Evolutionary conservation across 495 filamentous ascomycete genomes (phyloP), one percentile per base, ranked within the genome.

Genomic region (Echria macrotheca): DNA sequence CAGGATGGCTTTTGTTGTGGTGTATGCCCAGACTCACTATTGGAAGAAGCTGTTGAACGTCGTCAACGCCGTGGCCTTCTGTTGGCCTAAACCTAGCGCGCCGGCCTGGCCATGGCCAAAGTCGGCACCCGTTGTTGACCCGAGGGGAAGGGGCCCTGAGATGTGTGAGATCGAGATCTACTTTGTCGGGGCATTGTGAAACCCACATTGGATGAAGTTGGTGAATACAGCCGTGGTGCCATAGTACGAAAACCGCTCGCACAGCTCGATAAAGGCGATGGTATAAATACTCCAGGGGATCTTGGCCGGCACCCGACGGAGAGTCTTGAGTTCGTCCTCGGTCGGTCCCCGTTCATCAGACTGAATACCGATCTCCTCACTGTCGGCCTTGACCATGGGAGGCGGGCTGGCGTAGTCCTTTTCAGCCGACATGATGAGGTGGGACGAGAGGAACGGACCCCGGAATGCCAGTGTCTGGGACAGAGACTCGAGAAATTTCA

Each of bases 211-310:
- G 15, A 48, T 48, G 35, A 48, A 48, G 35, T 60, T 60, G 51
- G 54, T 60, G 21, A 57, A 60, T 39, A 89, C 82, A 31, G 79
- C 81, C 17, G 78, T 85, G 11, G 83, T 85, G 45, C 86, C 86
- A 60, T 89, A 89, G 70, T 86, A 89, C 7, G 82, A 84, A 68
- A 88, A 86, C 28, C 86, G 82, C 70, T 91, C 86, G 68, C 79
- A 85, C 48, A 88, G 63, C 66, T 91, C 86, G 40, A 87, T 77
- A 54, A 88, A 82, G 17, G 82, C 85, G 44, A 91, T 76, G 18
- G 81, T 83, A 57, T 80, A 90, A 6, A 76, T 74, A 11, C 67
- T 76, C 71, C 71, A 82, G 15, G 82, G 84, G 23, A 91, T 74
- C 28, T 69, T 71, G 33, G 78, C 85, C 11, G 84, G 69, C 1